phyloP scores from a whole-genome alignment of 2,329 filamentous ascomycete species.

The Onygena corvina region DNA sequence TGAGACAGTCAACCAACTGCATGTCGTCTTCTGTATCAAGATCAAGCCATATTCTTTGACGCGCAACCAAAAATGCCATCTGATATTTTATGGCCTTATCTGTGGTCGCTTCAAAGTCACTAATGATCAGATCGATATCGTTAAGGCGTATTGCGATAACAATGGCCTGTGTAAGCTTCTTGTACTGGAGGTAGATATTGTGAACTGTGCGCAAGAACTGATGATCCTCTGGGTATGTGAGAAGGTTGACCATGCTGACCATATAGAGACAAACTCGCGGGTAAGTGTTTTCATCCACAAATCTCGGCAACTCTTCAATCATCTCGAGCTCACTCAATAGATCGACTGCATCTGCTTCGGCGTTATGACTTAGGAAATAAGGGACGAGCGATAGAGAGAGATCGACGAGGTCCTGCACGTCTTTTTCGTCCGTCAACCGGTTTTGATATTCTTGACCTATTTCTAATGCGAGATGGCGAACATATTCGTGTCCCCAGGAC shows the following conservation, averaged over 20 bases:
- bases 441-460: slow-evolving; percentile 90
- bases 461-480: slow-evolving; percentile 85
- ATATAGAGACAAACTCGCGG: slow-evolving; percentile 90
- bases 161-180: slow-evolving; percentile 86
- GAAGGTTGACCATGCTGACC: slow-evolving; percentile 95
- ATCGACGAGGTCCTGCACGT: slow-evolving; percentile 71
- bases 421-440: slow-evolving; percentile 71
- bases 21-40: slow-evolving; percentile 52
- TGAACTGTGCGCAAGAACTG: slow-evolving; percentile 88
- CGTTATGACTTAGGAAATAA: slow-evolving; percentile 92
- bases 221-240: slow-evolving; percentile 96
- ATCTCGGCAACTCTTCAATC: slow-evolving; percentile 79
- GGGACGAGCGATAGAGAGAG: slow-evolving; percentile 77
- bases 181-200: slow-evolving; percentile 84
- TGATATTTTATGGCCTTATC: slow-evolving; percentile 83
- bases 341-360: slow-evolving; percentile 94
- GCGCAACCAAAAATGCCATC: slow-evolving; percentile 80
- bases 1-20: slow-evolving; percentile 68
- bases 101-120: slow-evolving; percentile 65
- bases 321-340: slow-evolving; percentile 95
- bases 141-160: slow-evolving; percentile 88
- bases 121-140: slow-evolving; percentile 67
- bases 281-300: slow-evolving; percentile 89
- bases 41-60: slow-evolving; percentile 78
- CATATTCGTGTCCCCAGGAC: slow-evolving; percentile 98